A percentile compares a stretch with the other conserved stretches of the same genome.
Conservation (phyloP, 306 rosid species). For the Abrus precatorius region DNA sequence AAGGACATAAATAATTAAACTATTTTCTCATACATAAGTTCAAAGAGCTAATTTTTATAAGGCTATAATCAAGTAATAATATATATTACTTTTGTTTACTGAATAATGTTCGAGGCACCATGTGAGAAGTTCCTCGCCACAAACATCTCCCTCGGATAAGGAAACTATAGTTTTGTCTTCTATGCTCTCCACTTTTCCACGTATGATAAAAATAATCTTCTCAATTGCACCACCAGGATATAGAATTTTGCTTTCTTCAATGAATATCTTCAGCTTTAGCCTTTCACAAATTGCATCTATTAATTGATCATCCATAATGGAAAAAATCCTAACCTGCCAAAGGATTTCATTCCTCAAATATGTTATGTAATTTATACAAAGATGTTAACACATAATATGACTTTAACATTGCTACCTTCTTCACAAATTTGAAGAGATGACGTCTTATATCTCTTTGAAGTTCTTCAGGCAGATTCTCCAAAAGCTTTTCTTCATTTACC, state of each 20-base stretch:
- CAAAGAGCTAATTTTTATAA: too few species aligned
- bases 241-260: conserved; percentile 61
- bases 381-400: neutral
- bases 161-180: conserved; percentile 55
- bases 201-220: conserved; percentile 70
- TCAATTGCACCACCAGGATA: conserved; percentile 57
- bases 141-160: conserved; percentile 65
- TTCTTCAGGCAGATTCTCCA: conserved; percentile 16
- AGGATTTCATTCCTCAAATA: neutral
- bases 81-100: conserved; percentile 54
- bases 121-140: conserved; percentile 74
- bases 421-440: conserved; percentile 11
- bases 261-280: conserved; percentile 64
- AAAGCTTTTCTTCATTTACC: conserved; percentile 21
- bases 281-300: conserved; percentile 67
- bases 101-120: conserved; percentile 79
- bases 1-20: too few species aligned
- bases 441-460: conserved; percentile 26
- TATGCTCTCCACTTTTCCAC: conserved; percentile 68
- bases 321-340: conserved; percentile 64
- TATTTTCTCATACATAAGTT: too few species aligned
- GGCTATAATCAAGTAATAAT: too few species aligned
- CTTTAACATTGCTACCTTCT: neutral
- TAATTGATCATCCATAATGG: conserved; percentile 66
- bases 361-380: neutral